Conservation (phyloP, 208 protist species). For the Leishmania tropica region DNA sequence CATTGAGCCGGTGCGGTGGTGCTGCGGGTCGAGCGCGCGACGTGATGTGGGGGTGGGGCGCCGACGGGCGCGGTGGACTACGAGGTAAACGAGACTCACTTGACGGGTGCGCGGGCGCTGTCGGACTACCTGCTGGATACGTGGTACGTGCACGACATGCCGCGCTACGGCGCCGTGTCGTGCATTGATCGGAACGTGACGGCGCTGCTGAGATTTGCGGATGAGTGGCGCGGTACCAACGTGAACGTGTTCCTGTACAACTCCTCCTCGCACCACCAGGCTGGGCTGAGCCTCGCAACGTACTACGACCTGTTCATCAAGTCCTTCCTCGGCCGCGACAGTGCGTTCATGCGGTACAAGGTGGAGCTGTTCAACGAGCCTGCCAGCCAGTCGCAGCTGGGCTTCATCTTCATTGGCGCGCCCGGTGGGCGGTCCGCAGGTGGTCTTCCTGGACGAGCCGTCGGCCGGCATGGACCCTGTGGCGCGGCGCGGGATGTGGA, state of each 20-base stretch:
- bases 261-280: slow-evolving; percentile 29
- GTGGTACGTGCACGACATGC: slow-evolving; percentile 23
- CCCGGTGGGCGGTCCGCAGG: slow-evolving; percentile 35
- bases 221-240: neutral
- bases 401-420: slow-evolving; percentile 34
- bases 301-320: slow-evolving; percentile 94
- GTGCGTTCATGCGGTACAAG: slow-evolving; percentile 3
- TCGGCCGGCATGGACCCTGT: slow-evolving; percentile 75
- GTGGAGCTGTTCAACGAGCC: slow-evolving; percentile 19
- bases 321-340: slow-evolving; percentile 22
- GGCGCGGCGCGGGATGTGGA: slow-evolving; percentile 69
- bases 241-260: slow-evolving; percentile 20
- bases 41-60: too few species aligned
- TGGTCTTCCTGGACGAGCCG: slow-evolving; percentile 80
- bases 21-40: slow-evolving; percentile 1
- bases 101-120: slow-evolving; percentile 19
- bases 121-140: slow-evolving; percentile 51
- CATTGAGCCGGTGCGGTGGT: slow-evolving; percentile 37
- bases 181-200: slow-evolving; percentile 24
- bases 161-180: slow-evolving; percentile 16
- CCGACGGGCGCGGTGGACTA: slow-evolving; percentile 19
- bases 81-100: slow-evolving; percentile 9
- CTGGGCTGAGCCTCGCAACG: slow-evolving; percentile 41
- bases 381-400: slow-evolving; percentile 14
- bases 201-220: neutral